Conservation (phyloP, 176 grass and related monocot species). For the barley (Hordeum vulgare) region DNA sequence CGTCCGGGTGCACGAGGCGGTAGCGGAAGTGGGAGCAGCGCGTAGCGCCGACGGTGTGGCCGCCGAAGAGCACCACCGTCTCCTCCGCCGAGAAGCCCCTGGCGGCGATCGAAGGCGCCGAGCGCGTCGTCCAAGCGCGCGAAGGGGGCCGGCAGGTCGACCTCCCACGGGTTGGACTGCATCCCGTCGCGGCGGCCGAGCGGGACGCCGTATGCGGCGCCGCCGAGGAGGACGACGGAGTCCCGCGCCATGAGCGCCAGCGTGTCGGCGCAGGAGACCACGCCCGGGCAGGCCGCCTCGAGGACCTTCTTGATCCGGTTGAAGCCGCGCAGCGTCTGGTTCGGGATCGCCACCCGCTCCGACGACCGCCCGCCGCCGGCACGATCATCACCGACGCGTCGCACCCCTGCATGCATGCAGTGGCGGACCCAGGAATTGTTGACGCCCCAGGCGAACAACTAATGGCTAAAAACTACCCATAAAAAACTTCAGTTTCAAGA, state of each 20-base stretch:
- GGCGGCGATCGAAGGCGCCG: constrained; percentile 20
- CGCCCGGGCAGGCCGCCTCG: constrained; percentile 28
- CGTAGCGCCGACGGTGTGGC: constrained; percentile 49
- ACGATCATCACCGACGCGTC: constrained; percentile 52
- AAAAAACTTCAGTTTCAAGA: too few species aligned
- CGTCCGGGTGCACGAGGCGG: constrained; percentile 28
- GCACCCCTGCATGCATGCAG: constrained; percentile 33
- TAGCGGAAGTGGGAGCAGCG: constrained; percentile 45
- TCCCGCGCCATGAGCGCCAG: constrained; percentile 48
- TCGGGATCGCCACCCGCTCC: constrained; percentile 33
- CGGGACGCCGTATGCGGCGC: constrained; percentile 23
- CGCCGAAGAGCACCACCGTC: constrained; percentile 47
- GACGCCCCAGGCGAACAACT: too few species aligned
- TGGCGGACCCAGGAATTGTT: too few species aligned
- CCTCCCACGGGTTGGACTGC: constrained; percentile 14
- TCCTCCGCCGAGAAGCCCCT: constrained; percentile 39
- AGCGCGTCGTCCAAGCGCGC: constrained; percentile 9
- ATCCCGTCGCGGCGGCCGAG: constrained; percentile 30
- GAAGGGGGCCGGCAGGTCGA: constrained; percentile 24
- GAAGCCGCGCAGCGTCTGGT: constrained; percentile 42
- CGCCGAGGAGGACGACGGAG: constrained; percentile 30
- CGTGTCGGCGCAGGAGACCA: constrained; percentile 52
- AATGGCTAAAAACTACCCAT: too few species aligned
- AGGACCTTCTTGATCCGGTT: constrained; percentile 23
- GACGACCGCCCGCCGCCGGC: not conserved